phyloP scores from a whole-genome alignment of 441 rosid species.

The Euphorbia neoarborescens region DNA sequence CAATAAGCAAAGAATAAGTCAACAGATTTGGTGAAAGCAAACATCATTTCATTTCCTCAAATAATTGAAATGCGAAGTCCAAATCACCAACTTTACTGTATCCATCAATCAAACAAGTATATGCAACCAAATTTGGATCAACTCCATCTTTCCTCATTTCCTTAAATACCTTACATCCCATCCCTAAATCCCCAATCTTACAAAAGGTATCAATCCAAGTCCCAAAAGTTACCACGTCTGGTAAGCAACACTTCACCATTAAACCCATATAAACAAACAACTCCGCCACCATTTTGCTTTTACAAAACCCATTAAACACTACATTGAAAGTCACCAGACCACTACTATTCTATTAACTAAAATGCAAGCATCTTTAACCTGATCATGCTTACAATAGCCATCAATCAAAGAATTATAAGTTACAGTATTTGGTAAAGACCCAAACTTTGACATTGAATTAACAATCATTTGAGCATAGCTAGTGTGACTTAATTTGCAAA shows the following conservation, averaged over 20 bases:
- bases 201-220: conserved; percentile 16
- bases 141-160: conserved; percentile 11
- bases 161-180: conserved; percentile 5
- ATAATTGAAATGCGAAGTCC: conserved; percentile 8
- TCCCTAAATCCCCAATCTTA: conserved; percentile 11
- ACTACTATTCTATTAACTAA: background rate
- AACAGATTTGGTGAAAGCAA: conserved; percentile 6
- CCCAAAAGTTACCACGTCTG: conserved; percentile 10
- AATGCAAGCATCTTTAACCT: conserved; percentile 13
- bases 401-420: conserved; percentile 18
- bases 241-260: conserved; percentile 12
- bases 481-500: conserved; percentile 6
- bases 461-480: conserved; percentile 7
- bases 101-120: conserved; percentile 16
- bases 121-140: conserved; percentile 8
- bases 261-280: conserved; percentile 11
- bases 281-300: conserved; percentile 5
- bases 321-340: conserved; percentile 6
- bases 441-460: conserved; percentile 9
- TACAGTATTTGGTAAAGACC: conserved; percentile 10
- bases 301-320: conserved; percentile 15
- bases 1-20: background rate
- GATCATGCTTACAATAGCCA: conserved; percentile 10
- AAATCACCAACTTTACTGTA: conserved; percentile 6
- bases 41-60: background rate